Evolutionary conservation across 257 asterid genomes (phyloP), one percentile per base, ranked within the genome.

Genomic region (Plantago major): DNA sequence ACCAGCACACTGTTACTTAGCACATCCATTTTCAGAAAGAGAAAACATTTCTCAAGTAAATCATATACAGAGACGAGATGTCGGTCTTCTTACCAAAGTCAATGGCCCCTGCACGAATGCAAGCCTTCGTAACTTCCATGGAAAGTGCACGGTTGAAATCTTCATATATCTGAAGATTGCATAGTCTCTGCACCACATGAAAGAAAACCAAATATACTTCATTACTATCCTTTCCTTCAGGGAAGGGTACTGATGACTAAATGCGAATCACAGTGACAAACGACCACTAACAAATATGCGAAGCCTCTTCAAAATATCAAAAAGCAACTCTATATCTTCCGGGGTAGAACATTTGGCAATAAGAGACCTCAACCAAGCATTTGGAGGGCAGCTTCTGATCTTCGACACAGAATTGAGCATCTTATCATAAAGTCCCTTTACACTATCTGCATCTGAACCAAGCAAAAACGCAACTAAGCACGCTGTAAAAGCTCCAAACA

Each of bases 311-410:
- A 93, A 72, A 47, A 89, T 69, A 64, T 85, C 78, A 37, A 87
- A 85, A 18, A 93, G 73, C 70, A 87, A 90, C 78, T 78, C 71
- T 65, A 85, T 81, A 79, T 93, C 96, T 70, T 89, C 92, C 9
- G 28, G 53, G 38, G 73, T 76, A 37, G 87, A 82, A 70, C 95
- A 87, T 68, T 79, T 78, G 61, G 76, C 80, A 59, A 89, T 48
- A 45, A 93, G 85, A 16, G 90, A 79, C 97, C 95, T 81, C 74
- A 93, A 69, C 89, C 77, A 82, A 50, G 92, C 83, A 74, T 93
- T 93, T 11, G 97, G 97, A 56, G 99, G 96, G 99, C 99, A 17
- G 84, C 74, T n/a, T 72, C 81, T 83, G 62, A 54, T 83, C 63
- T 81, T 85, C 14, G 62, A 65, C 42, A 85, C 74, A 17, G 79